Base-by-base conservation (phyloP, 805 yeast genomes). In the Blastobotrys peoriensis region DNA sequence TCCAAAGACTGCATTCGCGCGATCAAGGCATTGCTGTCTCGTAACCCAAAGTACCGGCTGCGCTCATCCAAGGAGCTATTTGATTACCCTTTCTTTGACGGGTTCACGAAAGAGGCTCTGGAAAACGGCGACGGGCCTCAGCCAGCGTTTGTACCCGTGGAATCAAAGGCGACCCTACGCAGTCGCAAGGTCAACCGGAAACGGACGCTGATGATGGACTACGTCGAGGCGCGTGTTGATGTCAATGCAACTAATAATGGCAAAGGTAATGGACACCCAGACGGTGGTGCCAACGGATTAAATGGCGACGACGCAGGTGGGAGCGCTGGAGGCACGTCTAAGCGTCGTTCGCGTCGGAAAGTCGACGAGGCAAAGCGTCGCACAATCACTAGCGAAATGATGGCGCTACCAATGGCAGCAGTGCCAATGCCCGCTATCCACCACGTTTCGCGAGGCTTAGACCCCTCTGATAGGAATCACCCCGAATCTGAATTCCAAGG, bases 1-100 rank as follows among this genome's bases (percentile, higher is more conserved):
- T 40, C 53, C 5, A 34, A 43, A 13, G 45, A 34, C 3, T 50
- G 52, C 30, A 44, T 34, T 17, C 30, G 33, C 16, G 58, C 55
- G 5, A 48, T 53, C 20, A 36, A 43, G 35, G 23, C 43, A 21
- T 44, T 54, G 9, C 35, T 48, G 34, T 18, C 21, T 17, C 20
- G 38, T 15, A 28, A 38, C 23, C 54, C 53, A 2, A 15, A 41
- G 10, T 39, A 51, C 5, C 37, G 57, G 9, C 33, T 47, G 19
- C 25, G 44, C 13, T 36, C 35, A 22, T 27, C 40, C 33, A n/a
- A 36, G 15, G 47, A 38, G 3, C 22, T 51, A 19, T 45, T 53
- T 34, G 8, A 27, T 5, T 41, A 43, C 15, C 40, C 38, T n/a
- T 53, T 47, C 33, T 53, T 53, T 40, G 22, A 22, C 8, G 51